Conservation (phyloP, 2,329 filamentous ascomycete genomes). For the Emmonsiellopsis sp. region DNA sequence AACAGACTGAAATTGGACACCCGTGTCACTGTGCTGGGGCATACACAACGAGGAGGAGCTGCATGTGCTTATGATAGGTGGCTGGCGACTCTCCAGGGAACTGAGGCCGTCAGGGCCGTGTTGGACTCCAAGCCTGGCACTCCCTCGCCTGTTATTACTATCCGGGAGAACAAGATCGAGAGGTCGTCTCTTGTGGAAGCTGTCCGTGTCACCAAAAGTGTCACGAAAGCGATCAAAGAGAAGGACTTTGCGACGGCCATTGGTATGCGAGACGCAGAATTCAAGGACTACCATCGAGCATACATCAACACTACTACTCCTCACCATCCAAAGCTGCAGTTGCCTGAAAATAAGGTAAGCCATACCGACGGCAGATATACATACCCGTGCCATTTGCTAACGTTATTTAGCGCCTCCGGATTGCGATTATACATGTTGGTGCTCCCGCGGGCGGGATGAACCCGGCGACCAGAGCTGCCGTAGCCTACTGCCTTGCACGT, state of each 20-base stretch:
- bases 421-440: slow-evolving; percentile 94
- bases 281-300: slow-evolving; percentile 81
- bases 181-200: slow-evolving; percentile 82
- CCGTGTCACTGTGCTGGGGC: slow-evolving; percentile 85
- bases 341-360: slow-evolving; percentile 62
- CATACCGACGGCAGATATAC: neutral
- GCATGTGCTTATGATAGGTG: slow-evolving; percentile 92
- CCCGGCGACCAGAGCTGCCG: slow-evolving; percentile 82
- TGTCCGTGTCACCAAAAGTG: slow-evolving; percentile 74
- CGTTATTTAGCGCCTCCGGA: slow-evolving; percentile 61
- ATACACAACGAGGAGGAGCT: slow-evolving; percentile 91
- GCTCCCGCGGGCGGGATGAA: slow-evolving; percentile 98
- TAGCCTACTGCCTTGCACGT: slow-evolving; percentile 81
- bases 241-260: slow-evolving; percentile 86
- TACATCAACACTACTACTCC: slow-evolving; percentile 87
- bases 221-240: slow-evolving; percentile 68
- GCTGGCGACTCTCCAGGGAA: slow-evolving; percentile 84
- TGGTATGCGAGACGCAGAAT: slow-evolving; percentile 82
- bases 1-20: slow-evolving; percentile 77
- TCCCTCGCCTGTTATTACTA: slow-evolving; percentile 88
- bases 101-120: slow-evolving; percentile 87
- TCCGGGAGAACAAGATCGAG: slow-evolving; percentile 96
- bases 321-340: slow-evolving; percentile 56
- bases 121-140: slow-evolving; percentile 81
- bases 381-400: neutral